phyloP scores from a whole-genome alignment of 208 protist species.

The Acanthamoeba lenticulata region DNA sequence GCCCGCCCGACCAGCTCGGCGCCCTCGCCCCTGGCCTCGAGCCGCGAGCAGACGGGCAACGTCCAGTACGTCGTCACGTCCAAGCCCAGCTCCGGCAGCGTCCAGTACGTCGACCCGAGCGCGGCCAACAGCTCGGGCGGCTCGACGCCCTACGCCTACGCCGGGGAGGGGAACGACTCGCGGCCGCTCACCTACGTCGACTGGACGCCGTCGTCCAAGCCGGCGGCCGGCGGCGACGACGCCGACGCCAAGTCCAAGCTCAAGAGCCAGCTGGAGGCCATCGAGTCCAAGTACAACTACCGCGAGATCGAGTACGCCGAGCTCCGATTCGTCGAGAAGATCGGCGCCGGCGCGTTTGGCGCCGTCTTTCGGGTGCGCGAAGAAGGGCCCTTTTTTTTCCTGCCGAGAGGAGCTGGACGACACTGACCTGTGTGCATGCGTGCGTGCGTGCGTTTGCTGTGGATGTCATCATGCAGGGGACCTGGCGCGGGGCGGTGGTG shows the following conservation, averaged over 20 bases:
- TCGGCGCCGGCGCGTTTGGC: slow-evolving; percentile 26
- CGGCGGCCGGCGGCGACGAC: background rate
- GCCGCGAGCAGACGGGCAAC: background rate
- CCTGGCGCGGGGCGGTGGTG: slow-evolving; percentile 2
- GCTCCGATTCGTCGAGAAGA: slow-evolving; percentile 30
- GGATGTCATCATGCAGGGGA: background rate
- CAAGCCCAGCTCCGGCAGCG: background rate
- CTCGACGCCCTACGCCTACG: background rate
- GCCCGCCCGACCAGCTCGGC: background rate
- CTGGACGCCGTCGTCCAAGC: background rate
- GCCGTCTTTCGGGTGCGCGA: background rate
- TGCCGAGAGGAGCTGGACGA: too few species aligned
- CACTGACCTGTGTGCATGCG: too few species aligned
- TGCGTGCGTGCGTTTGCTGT: background rate
- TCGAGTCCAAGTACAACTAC: slow-evolving; percentile 25
- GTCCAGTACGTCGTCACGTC: background rate
- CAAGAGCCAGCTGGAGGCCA: background rate
- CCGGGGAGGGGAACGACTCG: background rate
- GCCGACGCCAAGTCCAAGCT: background rate
- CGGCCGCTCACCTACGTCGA: background rate
- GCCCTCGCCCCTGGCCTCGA: background rate
- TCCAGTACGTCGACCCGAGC: background rate
- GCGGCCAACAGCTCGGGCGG: background rate
- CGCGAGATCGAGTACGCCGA: slow-evolving; percentile 8
- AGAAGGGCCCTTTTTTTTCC: too few species aligned